Percentiles rank a stretch among this genome's conserved stretches.
Conservation (phyloP, 2,329 filamentous ascomycete species). For the Dactylellina cionopaga region DNA sequence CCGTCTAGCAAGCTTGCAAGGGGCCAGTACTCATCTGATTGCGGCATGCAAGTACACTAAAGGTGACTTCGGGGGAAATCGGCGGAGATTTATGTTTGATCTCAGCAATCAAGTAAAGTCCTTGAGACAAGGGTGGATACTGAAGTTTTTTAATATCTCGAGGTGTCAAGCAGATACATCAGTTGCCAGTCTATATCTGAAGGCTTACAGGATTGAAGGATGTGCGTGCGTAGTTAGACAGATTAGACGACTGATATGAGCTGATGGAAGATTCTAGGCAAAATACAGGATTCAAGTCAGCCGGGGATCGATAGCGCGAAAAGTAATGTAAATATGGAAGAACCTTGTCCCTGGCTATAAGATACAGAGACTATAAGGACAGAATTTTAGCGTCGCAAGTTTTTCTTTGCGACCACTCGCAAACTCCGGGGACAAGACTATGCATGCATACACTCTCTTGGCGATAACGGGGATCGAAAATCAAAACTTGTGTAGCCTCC, state of each 20-base stretch:
- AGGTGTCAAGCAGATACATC: no score
- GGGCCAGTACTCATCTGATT: no score
- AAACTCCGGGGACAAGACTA: slow-evolving; percentile 37
- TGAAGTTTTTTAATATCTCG: no score
- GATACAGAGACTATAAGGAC: slow-evolving; percentile 35
- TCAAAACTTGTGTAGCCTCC: no score
- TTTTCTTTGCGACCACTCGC: background rate
- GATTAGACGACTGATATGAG: slow-evolving; percentile 6
- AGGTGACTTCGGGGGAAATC: slow-evolving; percentile 6
- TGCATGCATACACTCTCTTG: slow-evolving; percentile 35
- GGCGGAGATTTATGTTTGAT: slow-evolving; percentile 13
- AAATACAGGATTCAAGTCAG: slow-evolving; percentile 16
- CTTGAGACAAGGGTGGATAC: no score
- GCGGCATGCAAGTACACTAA: no score
- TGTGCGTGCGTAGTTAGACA: no score
- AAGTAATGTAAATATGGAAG: background rate
- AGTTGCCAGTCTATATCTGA: no score
- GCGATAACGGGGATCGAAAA: slow-evolving; percentile 26
- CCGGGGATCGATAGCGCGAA: slow-evolving; percentile 12
- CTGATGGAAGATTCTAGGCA: slow-evolving; percentile 27
- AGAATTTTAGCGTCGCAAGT: slow-evolving; percentile 21
- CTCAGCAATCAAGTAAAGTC: no score
- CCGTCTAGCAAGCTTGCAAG: no score
- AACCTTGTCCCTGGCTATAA: slow-evolving; percentile 43
- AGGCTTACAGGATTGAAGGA: no score